Evolutionary conservation across 208 protist species (phyloP).

Genomic region (Novymonas esmeraldas): DNA sequence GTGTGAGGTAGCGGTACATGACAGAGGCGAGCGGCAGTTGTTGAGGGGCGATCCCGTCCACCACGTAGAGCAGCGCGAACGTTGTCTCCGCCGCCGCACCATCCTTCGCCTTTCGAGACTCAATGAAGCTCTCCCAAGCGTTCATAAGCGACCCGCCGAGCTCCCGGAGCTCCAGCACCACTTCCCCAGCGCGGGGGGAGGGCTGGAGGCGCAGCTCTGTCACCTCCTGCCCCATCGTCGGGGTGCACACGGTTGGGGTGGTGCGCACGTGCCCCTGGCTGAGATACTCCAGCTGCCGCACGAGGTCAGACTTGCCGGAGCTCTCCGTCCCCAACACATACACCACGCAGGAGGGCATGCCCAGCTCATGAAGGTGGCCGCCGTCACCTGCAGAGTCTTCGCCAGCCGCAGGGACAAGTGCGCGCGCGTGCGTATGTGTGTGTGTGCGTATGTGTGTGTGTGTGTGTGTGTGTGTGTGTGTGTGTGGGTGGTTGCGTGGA

Average conservation of each 20-base stretch:
- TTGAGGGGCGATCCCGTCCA: constrained; percentile 67
- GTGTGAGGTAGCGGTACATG: constrained; percentile 43
- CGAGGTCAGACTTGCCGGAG: constrained; percentile 72
- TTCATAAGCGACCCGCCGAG: constrained; percentile 60
- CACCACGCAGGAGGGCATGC: constrained; percentile 22
- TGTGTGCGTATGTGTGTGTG: constrained; percentile 3
- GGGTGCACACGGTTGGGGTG: constrained; percentile 27
- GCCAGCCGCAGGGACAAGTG: not conserved
- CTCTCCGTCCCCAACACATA: constrained; percentile 76
- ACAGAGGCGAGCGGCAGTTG: constrained; percentile 48
- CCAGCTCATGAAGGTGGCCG: not conserved
- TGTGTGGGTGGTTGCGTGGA: not conserved
- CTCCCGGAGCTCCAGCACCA: constrained; percentile 64
- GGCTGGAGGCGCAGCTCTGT: constrained; percentile 30
- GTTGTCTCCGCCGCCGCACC: not conserved
- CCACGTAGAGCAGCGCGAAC: constrained; percentile 64
- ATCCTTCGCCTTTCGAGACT: constrained; percentile 31
- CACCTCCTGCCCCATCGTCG: constrained; percentile 81
- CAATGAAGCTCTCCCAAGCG: constrained; percentile 75
- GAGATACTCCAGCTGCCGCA: constrained; percentile 55
- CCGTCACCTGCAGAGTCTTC: too few species aligned
- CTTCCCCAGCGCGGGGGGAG: constrained; percentile 2
- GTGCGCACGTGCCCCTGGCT: constrained; percentile 28
- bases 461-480: constrained; percentile 9
- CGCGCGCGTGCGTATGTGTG: not conserved